Base-by-base conservation (phyloP, 1,139 yeast species). In the Candida tropicalis region DNA sequence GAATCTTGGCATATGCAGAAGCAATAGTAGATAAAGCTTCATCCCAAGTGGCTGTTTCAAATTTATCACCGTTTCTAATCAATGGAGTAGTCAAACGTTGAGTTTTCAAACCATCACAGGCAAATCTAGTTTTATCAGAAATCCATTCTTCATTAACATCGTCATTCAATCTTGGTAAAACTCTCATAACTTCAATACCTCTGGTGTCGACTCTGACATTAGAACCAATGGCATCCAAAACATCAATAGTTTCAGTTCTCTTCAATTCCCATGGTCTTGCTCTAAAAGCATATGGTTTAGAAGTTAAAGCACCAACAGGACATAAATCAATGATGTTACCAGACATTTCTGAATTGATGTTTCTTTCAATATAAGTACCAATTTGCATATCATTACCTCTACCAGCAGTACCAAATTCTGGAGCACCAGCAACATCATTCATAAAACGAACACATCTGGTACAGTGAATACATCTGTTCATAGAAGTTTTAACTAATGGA, bases 211-310 rank as follows among this genome's bases (percentile, higher is more conserved):
- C 88, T 63, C 96, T 79, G 51, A 88, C 79, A 60, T 84, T 86
- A 42, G 93, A 83, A 34, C 96, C 96, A 41, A 88, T 63, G 25
- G 84, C 96, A 65, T 88, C 96, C 72, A 83, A 69, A 23, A 88
- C 95, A 66, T 88, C 96, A 58, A 88, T 81, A 42, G 93, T 78
- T 67, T 88, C 96, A 41, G 95, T 87, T 75, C 88, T 82, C 74
- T 87, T 88, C 63, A 88, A 79, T 68, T 88, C 96, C 96, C 96
- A 88, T 35, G 96, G 96, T 66, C 96, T 82, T 15, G 96, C 95
- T 63, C 81, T 84, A 75, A 88, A 88, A 18, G 96, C 91, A 59
- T 88, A 87, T 34, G 96, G 96, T 67, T 88, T 88, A 25, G 90
- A 82, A 38, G 96, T 87, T 59, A 88, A 80, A 3, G 96, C 96